phyloP scores from a whole-genome alignment of 139 green algal species.

The Monoraphidium neglectum region DNA sequence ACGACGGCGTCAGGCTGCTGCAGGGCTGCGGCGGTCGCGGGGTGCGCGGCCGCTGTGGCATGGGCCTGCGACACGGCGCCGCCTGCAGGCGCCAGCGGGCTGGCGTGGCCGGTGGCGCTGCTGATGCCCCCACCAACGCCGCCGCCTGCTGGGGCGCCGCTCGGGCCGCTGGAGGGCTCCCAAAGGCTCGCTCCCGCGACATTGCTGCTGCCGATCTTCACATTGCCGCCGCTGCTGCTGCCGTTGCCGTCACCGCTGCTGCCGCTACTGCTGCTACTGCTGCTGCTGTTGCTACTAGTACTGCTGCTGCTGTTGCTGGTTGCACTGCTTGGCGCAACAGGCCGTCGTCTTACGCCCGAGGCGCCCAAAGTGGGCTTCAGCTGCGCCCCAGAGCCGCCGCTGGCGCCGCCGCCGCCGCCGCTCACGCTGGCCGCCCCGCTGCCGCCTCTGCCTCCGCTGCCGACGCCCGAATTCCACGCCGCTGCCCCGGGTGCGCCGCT shows the following conservation, averaged over 20 bases:
- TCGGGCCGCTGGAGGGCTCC: not conserved
- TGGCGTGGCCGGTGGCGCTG: constrained; percentile 1
- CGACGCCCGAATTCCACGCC: no score
- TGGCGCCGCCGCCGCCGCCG: no score
- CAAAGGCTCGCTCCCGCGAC: not conserved
- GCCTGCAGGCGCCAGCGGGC: not conserved
- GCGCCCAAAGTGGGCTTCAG: no score
- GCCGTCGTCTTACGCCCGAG: no score
- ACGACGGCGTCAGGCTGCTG: no score
- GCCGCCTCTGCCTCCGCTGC: no score
- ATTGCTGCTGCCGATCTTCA: not conserved
- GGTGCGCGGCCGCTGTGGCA: no score
- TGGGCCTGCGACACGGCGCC: no score
- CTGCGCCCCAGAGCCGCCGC: no score
- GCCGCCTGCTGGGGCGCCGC: not conserved
- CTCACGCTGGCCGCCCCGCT: no score
- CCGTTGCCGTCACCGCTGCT: not conserved
- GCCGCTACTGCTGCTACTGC: constrained; percentile 1
- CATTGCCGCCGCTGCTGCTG: not conserved
- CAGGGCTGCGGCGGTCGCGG: no score
- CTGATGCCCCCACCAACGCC: not conserved
- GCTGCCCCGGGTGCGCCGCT: no score
- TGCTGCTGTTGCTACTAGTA: not conserved
- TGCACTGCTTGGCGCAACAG: not conserved
- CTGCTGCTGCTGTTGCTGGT: not conserved